Conservation (phyloP, 768 basidiomycete species). For the Tricholoma sp. region DNA sequence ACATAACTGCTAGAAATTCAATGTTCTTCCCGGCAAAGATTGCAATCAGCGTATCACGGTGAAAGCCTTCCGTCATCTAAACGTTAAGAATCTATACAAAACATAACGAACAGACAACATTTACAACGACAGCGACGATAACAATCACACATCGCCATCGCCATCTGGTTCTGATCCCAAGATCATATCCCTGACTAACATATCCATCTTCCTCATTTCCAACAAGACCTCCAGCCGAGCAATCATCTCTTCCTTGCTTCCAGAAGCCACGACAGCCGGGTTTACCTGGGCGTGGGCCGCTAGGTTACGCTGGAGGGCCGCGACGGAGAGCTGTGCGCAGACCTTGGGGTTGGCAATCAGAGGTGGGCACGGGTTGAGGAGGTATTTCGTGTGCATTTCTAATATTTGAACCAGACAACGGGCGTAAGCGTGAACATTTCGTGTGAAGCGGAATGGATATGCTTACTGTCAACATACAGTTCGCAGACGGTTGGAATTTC, state of each 20-base stretch:
- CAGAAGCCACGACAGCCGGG: conserved; percentile 36
- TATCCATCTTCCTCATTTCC: conserved; percentile 42
- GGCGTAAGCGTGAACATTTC: not conserved
- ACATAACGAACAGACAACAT: too few species aligned
- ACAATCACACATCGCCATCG: not conserved
- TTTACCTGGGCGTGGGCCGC: conserved; percentile 49
- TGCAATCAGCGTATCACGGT: too few species aligned
- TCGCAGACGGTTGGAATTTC: conserved; percentile 52
- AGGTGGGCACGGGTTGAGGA: conserved; percentile 41
- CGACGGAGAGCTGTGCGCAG: conserved; percentile 37
- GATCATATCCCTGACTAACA: conserved; percentile 45
- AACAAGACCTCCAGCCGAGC: conserved; percentile 43
- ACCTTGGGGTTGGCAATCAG: conserved; percentile 39
- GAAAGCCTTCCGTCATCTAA: too few species aligned
- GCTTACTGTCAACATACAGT: conserved; percentile 48
- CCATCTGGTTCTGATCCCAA: conserved; percentile 12
- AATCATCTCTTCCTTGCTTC: conserved; percentile 45
- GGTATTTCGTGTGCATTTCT: conserved; percentile 47
- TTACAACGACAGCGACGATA: too few species aligned
- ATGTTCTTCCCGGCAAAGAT: too few species aligned
- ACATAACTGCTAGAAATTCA: too few species aligned
- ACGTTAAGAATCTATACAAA: too few species aligned
- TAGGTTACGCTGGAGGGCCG: conserved; percentile 53
- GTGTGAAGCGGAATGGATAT: not conserved
- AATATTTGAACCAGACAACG: not conserved